phyloP scores from a whole-genome alignment of 2,329 filamentous ascomycete species.

The Nemania bipapillata region DNA sequence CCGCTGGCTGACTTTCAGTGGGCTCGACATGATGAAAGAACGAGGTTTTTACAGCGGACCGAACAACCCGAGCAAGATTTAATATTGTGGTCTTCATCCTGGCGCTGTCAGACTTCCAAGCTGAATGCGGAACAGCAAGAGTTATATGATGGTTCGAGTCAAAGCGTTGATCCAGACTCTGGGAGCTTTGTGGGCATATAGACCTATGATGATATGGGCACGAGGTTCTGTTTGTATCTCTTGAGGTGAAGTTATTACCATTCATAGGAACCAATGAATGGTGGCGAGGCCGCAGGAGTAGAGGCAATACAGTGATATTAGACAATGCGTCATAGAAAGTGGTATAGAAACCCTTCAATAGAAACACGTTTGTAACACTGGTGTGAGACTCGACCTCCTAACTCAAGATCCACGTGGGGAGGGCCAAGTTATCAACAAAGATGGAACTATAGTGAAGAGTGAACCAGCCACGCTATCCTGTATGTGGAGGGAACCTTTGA shows the following conservation, averaged over 20 bases:
- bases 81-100: constrained; percentile 38
- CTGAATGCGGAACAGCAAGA: constrained; percentile 8
- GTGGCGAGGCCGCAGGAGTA: not conserved
- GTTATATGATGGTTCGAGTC: constrained; percentile 15
- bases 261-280: not conserved
- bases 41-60: constrained; percentile 32
- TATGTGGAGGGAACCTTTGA: constrained; percentile 1
- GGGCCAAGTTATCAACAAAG: constrained; percentile 30
- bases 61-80: constrained; percentile 36
- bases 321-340: not conserved
- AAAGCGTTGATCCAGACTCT: constrained; percentile 31
- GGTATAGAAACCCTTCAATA: not conserved
- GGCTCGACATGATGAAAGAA: constrained; percentile 34
- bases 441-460: constrained; percentile 16
- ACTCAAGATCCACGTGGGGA: constrained; percentile 27
- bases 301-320: not conserved
- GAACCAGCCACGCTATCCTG: constrained; percentile 19
- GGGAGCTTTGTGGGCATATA: constrained; percentile 28
- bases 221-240: not conserved
- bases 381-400: constrained; percentile 14
- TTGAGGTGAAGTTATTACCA: not conserved
- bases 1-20: not conserved
- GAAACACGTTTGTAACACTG: constrained; percentile 1
- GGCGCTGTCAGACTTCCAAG: constrained; percentile 2
- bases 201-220: not conserved